These are phyloP conservation scores for Tricholoma furcatifolium DNA, from an alignment of 768 basidiomycete genomes.

Conservation along the genomic window DNA sequence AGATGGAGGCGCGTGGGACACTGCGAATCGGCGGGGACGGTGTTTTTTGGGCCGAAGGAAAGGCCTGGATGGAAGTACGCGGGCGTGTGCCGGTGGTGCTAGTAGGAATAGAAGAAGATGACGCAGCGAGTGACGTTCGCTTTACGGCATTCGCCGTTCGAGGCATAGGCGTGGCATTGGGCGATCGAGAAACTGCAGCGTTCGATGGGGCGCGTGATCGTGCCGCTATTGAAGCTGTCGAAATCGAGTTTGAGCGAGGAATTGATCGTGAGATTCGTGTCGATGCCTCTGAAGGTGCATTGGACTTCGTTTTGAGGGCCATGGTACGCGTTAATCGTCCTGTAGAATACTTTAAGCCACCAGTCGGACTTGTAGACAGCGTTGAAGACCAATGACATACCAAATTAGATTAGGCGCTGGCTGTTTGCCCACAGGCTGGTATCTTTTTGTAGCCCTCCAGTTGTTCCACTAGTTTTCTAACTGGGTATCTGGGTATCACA, in stretches of 20 bases:
- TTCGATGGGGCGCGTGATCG: conserved; percentile 57
- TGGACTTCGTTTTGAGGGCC: conserved; percentile 4
- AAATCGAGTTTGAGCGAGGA: conserved; percentile 12
- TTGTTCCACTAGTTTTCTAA: too few relatives aligned
- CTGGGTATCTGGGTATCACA: too few relatives aligned
- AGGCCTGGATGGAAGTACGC: conserved; percentile 35
- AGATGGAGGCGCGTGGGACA: conserved; percentile 23
- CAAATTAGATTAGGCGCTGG: too few relatives aligned
- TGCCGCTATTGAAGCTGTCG: background rate
- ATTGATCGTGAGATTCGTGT: conserved; percentile 48
- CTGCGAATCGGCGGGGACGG: conserved; percentile 2
- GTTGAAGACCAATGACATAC: too few relatives aligned
- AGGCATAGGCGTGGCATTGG: conserved; percentile 53
- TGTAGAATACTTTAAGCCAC: too few relatives aligned
- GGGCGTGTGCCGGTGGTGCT: too few relatives aligned
- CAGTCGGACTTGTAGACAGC: too few relatives aligned
- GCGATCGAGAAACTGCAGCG: conserved; percentile 40
- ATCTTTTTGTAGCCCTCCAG: too few relatives aligned
- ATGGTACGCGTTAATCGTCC: background rate
- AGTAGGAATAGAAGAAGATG: conserved; percentile 35
- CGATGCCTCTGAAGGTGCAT: conserved; percentile 51
- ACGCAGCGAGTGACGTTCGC: conserved; percentile 30
- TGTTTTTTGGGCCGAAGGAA: conserved; percentile 29
- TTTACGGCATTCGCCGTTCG: conserved; percentile 20
- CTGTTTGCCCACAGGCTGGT: too few relatives aligned